Evolutionary conservation across 2,329 filamentous ascomycete genomes (phyloP), one percentile per base, ranked within the genome.

Genomic region (Pseudodiploospora longispora): DNA sequence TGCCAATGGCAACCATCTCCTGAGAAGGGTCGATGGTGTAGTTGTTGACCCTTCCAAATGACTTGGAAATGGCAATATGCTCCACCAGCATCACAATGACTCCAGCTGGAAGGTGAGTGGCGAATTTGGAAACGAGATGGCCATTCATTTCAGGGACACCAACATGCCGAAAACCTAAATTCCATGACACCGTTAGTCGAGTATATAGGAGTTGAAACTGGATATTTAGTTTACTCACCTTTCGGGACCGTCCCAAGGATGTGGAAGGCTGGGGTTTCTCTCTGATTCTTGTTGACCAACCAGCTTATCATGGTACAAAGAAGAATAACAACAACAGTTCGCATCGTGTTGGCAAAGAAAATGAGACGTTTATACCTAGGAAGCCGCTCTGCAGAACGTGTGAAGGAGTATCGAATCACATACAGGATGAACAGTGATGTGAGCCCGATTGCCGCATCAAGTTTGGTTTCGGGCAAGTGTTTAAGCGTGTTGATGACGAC

Each of bases 1-100:
- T 79, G 50, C 91, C 91, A 52, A 97, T 95, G 27, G 88, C 91
- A 38, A 98, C 87, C 67, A 98, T 78, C 62, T 98, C 91, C 62
- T 98, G 91, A 0, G 91, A 96, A 0, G 93, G 90, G 55, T 96
- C 83, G 60, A 98, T 96, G 10, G 80, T 83, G 66, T 98, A 98
- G 68, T 95, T 95, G 71, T 96, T 97, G 55, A 96, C 79, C 47
- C 91, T 80, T 7, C 93, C 93, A 54, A 98, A 97, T 0, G 91
- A 96, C 64, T 97, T 98, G 12, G 90, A 88, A 50, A 97, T 96
- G 39, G 91, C 89, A 55, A 97, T 95, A 61, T 97, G 91, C 65
- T 97, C 93, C 49, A 97, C 94, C 32, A 97, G 74, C 46, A 97
- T 74, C n/a, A 98, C 90, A 52, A 97, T 95, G 42, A 96, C 82